A percentile compares a stretch with the other conserved stretches of the same genome.
Conservation (phyloP, 2,329 filamentous ascomycete genomes). For the Aspergillus sp. region DNA sequence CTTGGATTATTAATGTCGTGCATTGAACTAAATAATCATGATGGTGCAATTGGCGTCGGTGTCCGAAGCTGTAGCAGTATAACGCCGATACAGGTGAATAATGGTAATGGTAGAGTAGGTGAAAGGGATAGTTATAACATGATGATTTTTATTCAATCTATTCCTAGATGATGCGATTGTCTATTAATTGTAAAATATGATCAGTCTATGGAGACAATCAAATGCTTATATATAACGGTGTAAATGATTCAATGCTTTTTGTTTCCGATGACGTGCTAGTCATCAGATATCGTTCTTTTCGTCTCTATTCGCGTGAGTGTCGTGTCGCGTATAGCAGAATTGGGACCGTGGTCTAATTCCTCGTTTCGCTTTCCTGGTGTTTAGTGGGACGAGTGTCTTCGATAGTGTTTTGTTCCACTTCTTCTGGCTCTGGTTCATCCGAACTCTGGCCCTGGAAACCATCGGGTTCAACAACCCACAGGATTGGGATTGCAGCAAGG, state of each 20-base stretch:
- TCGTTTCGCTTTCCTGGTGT: neutral
- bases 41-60: neutral
- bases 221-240: neutral
- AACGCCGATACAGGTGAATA: neutral
- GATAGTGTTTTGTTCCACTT: constrained; percentile 13
- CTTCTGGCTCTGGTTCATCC: constrained; percentile 30
- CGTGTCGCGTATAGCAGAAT: neutral
- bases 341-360: neutral
- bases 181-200: neutral
- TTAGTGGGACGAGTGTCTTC: neutral
- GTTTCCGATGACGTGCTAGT: neutral
- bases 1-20: neutral
- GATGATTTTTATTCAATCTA: neutral
- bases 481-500: constrained; percentile 71
- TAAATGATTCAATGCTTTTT: neutral
- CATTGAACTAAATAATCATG: neutral
- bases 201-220: constrained; percentile 1
- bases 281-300: neutral
- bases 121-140: too few relatives aligned
- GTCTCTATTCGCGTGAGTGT: neutral
- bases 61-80: neutral
- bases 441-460: constrained; percentile 54
- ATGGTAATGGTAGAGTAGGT: too few relatives aligned
- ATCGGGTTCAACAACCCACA: constrained; percentile 71
- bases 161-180: neutral